Base-by-base conservation (phyloP, 208 protist species). In the Trypanosoma lewisi region DNA sequence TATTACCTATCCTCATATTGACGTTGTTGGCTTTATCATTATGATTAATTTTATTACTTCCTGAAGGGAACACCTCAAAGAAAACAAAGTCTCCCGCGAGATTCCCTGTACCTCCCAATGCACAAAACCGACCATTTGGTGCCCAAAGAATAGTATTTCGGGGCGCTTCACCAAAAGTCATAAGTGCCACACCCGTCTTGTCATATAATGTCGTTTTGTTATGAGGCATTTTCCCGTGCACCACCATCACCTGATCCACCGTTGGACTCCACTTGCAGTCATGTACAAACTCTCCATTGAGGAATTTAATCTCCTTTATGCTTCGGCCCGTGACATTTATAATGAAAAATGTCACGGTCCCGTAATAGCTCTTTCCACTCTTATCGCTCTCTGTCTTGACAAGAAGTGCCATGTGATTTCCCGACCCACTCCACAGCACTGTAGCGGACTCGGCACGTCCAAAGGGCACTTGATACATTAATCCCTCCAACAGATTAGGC, bases 321-420 rank as follows among this genome's bases (percentile, higher is more conserved):
- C 45, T 75, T 31, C 85, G 81, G 42, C 59, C 76, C 50, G 73
- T 52, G 31, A 92, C 74, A 63, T 97, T 78, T 42, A 97, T 67
- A 64, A 95, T 77, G 66, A 89, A 82, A 21, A 96, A 70, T 23
- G 58, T 67, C 34, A 83, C 70, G 21, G 77, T 90, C 57, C 90
- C 93, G 74, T 97, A 97, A 75, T 97, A 97, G 67, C 86, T 96
- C 68, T 89, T 88, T 4, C 86, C 82, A 56, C 79, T 91, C 19
- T 74, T 72, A 62, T 96, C 89, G 50, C 83, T 79, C 67, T 96
- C 85, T n/a, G 77, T 81, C 64, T 89, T 83, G 1, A 92, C 79
- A 47, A 87, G 75, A 14, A 92, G 67, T 37, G 81, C 85, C 17
- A 95, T 59, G 55, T 83, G 71, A 49, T 85, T 73, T 23, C 88